Conservation (phyloP, 2,329 filamentous ascomycete species). For the Colletotrichum karsti region DNA sequence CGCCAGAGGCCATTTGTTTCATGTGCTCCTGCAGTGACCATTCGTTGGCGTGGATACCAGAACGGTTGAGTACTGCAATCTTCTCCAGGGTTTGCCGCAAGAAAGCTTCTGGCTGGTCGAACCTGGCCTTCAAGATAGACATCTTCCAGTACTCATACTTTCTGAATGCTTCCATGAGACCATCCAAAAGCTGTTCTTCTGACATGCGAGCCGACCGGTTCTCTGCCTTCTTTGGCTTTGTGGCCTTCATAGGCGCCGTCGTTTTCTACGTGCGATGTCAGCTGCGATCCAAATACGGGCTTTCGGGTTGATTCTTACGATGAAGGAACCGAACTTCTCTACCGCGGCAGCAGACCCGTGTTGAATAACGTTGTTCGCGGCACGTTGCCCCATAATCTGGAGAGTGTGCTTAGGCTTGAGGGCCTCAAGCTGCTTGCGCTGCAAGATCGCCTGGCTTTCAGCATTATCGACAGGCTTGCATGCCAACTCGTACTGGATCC, state of each 20-base stretch:
- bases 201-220: constrained; percentile 92
- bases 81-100: constrained; percentile 86
- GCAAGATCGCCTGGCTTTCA: constrained; percentile 43
- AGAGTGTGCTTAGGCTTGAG: constrained; percentile 59
- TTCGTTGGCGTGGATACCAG: constrained; percentile 83
- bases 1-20: constrained; percentile 26
- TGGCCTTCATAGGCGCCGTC: constrained; percentile 46
- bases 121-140: constrained; percentile 38
- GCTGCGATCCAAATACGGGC: constrained; percentile 4
- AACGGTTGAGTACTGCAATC: constrained; percentile 83
- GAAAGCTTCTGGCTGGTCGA: constrained; percentile 92
- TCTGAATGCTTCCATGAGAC: constrained; percentile 84
- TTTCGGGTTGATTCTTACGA: constrained; percentile 55
- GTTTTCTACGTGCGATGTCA: constrained; percentile 56
- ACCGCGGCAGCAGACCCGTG: constrained; percentile 63
- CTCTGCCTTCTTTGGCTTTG: constrained; percentile 71
- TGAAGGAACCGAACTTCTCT: constrained; percentile 60
- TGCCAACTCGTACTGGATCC: constrained; percentile 79
- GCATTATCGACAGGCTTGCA: constrained; percentile 42
- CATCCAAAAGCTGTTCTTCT: constrained; percentile 86
- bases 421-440: constrained; percentile 52
- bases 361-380: constrained; percentile 63
- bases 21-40: constrained; percentile 80
- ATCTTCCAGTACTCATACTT: constrained; percentile 83
- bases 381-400: constrained; percentile 58